These are phyloP conservation scores for Phaeophleospora eucalypticola DNA, from an alignment of 2,329 filamentous ascomycete genomes.

Conservation along the genomic window DNA sequence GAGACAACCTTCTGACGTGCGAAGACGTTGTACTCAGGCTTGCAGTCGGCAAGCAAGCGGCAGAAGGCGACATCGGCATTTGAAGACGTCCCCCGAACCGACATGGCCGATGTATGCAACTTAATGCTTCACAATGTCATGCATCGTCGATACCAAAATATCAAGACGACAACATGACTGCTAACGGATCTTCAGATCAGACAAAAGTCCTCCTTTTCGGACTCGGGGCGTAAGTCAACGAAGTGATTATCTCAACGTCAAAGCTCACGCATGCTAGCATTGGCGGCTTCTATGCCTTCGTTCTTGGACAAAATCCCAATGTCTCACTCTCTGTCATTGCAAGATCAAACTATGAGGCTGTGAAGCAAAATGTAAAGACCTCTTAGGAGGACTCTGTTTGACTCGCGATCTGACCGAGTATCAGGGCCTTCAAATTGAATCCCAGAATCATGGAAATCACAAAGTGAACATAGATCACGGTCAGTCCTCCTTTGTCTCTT, in stretches of 20 bases:
- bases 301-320: constrained; percentile 42
- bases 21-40: too few species aligned
- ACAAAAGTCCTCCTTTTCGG: constrained; percentile 49
- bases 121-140: too few species aligned
- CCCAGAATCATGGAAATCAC: constrained; percentile 40
- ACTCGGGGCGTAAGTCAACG: constrained; percentile 52
- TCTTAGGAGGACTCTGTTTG: too few species aligned
- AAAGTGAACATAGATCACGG: constrained; percentile 26
- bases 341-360: constrained; percentile 44
- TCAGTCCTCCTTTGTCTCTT: background rate
- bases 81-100: constrained; percentile 2
- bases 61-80: constrained; percentile 6
- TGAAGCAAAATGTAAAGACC: constrained; percentile 36
- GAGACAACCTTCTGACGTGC: too few species aligned
- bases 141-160: background rate
- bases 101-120: too few species aligned
- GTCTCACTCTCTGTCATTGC: constrained; percentile 43
- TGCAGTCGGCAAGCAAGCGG: too few species aligned
- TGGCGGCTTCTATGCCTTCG: constrained; percentile 56
- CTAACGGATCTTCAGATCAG: constrained; percentile 1
- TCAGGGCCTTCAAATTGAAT: constrained; percentile 42
- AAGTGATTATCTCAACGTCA: background rate
- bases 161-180: background rate
- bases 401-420: background rate
- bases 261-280: constrained; percentile 39